These are phyloP conservation scores for Cryptococcus floricola DNA, from an alignment of 1,284 basidiomycete species.

Conservation along the genomic window DNA sequence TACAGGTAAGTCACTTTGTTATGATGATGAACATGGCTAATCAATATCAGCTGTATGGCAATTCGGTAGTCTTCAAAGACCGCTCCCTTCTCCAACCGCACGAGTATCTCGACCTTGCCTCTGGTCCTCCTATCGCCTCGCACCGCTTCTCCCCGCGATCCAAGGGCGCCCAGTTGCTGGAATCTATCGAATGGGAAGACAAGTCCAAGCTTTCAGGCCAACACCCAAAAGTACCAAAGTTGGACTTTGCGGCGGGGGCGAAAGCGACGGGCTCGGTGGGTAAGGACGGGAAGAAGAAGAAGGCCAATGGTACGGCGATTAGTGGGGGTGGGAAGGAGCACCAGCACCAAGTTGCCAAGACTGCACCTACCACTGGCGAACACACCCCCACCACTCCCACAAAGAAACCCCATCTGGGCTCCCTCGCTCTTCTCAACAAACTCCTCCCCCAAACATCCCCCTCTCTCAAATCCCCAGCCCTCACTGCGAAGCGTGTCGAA, in stretches of 20 bases:
- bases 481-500: conserved; percentile 38
- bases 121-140: conserved; percentile 49
- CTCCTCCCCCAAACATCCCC: conserved; percentile 7
- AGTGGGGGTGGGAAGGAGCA: neutral
- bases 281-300: conserved; percentile 33
- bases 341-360: neutral
- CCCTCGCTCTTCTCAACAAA: conserved; percentile 7
- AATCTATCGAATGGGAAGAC: conserved; percentile 48
- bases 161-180: conserved; percentile 46
- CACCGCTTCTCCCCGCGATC: conserved; percentile 45
- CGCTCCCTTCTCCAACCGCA: conserved; percentile 47
- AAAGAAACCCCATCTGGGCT: conserved; percentile 7
- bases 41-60: conserved; percentile 43
- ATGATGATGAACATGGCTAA: neutral
- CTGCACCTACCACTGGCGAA: neutral
- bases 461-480: conserved; percentile 35
- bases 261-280: conserved; percentile 35
- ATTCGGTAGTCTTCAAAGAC: conserved; percentile 52
- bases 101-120: conserved; percentile 52
- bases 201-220: conserved; percentile 45
- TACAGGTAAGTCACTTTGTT: conserved; percentile 24
- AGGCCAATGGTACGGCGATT: neutral
- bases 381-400: neutral
- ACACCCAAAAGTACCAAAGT: conserved; percentile 39
- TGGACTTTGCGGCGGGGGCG: conserved; percentile 42